Conservation (phyloP, 202 grass and related monocot species). For the Thinopyrum obtusiflorum region DNA sequence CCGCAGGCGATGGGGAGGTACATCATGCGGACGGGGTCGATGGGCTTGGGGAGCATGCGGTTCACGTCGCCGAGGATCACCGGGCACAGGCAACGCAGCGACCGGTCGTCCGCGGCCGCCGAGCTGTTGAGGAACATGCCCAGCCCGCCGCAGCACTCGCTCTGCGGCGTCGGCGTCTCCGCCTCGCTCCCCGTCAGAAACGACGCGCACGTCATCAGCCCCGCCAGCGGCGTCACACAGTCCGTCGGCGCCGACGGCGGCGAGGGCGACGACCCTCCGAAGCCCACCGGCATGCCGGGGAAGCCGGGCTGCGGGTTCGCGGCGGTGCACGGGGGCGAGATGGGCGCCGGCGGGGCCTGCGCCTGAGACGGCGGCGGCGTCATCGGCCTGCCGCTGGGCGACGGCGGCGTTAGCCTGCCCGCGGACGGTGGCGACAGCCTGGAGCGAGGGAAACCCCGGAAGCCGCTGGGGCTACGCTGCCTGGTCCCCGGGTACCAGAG, state of each 20-base stretch:
- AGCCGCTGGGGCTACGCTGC: background rate
- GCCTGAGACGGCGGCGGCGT: background rate
- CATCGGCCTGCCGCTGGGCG: background rate
- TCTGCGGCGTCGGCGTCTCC: slow-evolving; percentile 6
- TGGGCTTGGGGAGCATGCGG: slow-evolving; percentile 39
- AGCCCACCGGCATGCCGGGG: slow-evolving; percentile 22
- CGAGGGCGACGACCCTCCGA: background rate
- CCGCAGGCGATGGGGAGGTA: slow-evolving; percentile 47
- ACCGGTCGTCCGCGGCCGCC: slow-evolving; percentile 22
- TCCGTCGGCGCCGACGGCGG: slow-evolving; percentile 28
- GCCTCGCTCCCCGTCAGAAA: slow-evolving; percentile 39
- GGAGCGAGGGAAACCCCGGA: background rate
- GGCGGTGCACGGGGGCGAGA: background rate
- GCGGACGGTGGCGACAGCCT: background rate
- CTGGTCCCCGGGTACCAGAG: slow-evolving; percentile 4
- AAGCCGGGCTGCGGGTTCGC: background rate
- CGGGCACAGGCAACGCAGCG: slow-evolving; percentile 44
- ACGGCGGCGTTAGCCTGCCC: background rate
- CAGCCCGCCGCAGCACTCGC: slow-evolving; percentile 43
- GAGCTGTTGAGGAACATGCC: slow-evolving; percentile 24
- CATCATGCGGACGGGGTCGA: slow-evolving; percentile 50
- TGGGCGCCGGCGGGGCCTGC: background rate
- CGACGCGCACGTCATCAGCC: slow-evolving; percentile 45
- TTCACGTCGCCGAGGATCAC: slow-evolving; percentile 50
- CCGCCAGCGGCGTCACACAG: slow-evolving; percentile 47